Evolutionary conservation across 768 basidiomycete species (phyloP).

Genomic region (Russula vinacea): DNA sequence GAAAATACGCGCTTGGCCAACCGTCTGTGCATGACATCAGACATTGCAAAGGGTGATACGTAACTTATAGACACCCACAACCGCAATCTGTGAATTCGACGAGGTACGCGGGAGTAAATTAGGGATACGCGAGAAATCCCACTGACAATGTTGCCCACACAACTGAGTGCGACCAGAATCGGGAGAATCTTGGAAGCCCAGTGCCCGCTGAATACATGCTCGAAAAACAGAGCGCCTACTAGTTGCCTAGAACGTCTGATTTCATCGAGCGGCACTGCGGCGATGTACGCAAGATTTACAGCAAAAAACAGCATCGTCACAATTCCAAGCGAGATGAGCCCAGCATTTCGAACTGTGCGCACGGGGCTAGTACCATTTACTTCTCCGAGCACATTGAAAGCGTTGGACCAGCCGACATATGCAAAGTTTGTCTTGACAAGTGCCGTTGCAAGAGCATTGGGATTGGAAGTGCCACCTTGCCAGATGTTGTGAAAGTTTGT

Average conservation of each 20-base stretch:
- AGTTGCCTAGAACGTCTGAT: constrained; percentile 45
- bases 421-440: constrained; percentile 36
- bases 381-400: constrained; percentile 49
- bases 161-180: constrained; percentile 26
- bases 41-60: not conserved
- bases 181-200: constrained; percentile 32
- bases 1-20: constrained; percentile 46
- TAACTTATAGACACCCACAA: constrained; percentile 20
- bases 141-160: constrained; percentile 34
- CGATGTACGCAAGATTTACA: constrained; percentile 43
- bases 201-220: constrained; percentile 46
- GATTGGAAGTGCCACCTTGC: constrained; percentile 33
- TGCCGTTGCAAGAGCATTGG: constrained; percentile 33
- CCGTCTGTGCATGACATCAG: constrained; percentile 30
- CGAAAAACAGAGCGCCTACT: constrained; percentile 50
- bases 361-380: constrained; percentile 40
- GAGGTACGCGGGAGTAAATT: constrained; percentile 41
- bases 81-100: constrained; percentile 32
- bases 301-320: constrained; percentile 50
- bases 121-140: constrained; percentile 41
- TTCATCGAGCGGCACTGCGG: constrained; percentile 44
- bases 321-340: constrained; percentile 45
- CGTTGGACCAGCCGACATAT: constrained; percentile 41
- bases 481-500: constrained; percentile 37
- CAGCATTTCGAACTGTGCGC: constrained; percentile 46